Percentiles rank a stretch among this genome's conserved stretches.
These are phyloP conservation scores for Grigorovia jiainica DNA, from an alignment of 805 yeast species.

Conservation along the genomic window DNA sequence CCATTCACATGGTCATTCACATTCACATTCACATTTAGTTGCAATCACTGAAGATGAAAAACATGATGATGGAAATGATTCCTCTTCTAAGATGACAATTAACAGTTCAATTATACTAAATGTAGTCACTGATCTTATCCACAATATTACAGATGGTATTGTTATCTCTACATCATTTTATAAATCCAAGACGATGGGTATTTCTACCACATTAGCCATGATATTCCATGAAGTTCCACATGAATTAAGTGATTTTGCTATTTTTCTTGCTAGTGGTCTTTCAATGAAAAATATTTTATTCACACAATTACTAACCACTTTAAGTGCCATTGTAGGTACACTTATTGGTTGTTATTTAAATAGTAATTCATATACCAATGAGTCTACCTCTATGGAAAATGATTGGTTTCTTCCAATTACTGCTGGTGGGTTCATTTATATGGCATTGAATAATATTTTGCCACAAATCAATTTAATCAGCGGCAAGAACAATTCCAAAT, in stretches of 20 bases:
- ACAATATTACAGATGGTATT: constrained; percentile 69
- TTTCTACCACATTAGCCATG: constrained; percentile 60
- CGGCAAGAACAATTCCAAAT: not conserved
- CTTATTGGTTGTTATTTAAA: constrained; percentile 52
- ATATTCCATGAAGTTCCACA: constrained; percentile 75
- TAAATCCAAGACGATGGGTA: constrained; percentile 49
- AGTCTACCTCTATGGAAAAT: constrained; percentile 1
- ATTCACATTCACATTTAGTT: constrained; percentile 34
- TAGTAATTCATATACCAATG: constrained; percentile 2
- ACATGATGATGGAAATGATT: constrained; percentile 9
- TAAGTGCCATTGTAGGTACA: constrained; percentile 60
- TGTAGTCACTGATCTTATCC: constrained; percentile 60
- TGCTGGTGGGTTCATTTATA: constrained; percentile 68
- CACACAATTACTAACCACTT: constrained; percentile 56
- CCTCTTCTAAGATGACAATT: too few species aligned
- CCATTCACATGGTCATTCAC: constrained; percentile 35
- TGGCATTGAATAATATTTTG: constrained; percentile 65
- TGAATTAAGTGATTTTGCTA: constrained; percentile 72
- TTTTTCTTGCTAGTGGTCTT: constrained; percentile 55
- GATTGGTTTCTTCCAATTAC: constrained; percentile 60
- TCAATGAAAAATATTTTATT: constrained; percentile 56
- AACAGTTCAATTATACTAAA: constrained; percentile 53
- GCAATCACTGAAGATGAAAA: not conserved
- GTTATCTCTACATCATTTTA: constrained; percentile 67
- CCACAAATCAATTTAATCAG: constrained; percentile 41